Conservation (phyloP, 2,329 filamentous ascomycete genomes). For the Aureobasidium sp. region DNA sequence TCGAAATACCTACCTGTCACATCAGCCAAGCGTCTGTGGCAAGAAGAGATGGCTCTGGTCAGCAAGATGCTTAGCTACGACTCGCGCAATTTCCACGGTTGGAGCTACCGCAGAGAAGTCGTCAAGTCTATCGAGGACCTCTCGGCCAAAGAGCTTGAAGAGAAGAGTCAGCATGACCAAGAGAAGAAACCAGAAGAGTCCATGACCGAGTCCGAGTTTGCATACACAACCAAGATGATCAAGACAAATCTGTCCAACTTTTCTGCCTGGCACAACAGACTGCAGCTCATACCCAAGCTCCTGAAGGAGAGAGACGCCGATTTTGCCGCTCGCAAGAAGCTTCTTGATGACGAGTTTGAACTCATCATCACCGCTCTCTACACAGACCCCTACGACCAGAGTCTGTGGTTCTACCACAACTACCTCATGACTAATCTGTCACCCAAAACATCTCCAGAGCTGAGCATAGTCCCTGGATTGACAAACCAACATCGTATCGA, state of each 20-base stretch:
- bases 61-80: constrained; percentile 83
- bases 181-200: constrained; percentile 30
- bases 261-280: constrained; percentile 90
- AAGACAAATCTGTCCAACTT: constrained; percentile 82
- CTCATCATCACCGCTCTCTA: constrained; percentile 71
- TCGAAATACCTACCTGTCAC: constrained; percentile 51
- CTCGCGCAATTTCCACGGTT: constrained; percentile 90
- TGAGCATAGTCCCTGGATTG: constrained; percentile 57
- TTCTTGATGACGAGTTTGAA: constrained; percentile 70
- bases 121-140: constrained; percentile 64
- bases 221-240: constrained; percentile 87
- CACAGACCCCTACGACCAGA: constrained; percentile 88
- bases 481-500: constrained; percentile 50
- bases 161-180: constrained; percentile 23
- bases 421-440: constrained; percentile 62
- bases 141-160: constrained; percentile 14
- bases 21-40: constrained; percentile 62
- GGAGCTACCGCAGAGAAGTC: constrained; percentile 79
- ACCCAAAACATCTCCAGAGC: constrained; percentile 43
- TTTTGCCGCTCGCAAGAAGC: constrained; percentile 51
- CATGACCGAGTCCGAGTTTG: constrained; percentile 73
- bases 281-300: constrained; percentile 69
- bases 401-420: constrained; percentile 94
- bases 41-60: constrained; percentile 71
- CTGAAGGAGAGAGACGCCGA: constrained; percentile 61